Evolutionary conservation across 225 moss, liverwort and hornwort species (phyloP), one percentile per base, ranked within the genome.

Genomic region (Pseudisothecium myosuroides): DNA sequence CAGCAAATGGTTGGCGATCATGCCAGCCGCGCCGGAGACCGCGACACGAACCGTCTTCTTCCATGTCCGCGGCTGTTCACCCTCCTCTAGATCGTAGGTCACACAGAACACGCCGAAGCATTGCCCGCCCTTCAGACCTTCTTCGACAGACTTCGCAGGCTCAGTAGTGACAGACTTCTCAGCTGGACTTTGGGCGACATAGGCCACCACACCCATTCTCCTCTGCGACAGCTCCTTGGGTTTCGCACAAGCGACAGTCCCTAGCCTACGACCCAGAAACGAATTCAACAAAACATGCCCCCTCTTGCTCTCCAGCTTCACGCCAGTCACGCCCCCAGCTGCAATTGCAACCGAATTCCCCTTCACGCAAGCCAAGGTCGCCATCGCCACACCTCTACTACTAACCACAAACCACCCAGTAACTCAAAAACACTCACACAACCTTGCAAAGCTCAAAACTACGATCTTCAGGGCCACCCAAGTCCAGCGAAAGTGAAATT

Each of bases 91-190:
- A 79, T 98, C 97, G n/a, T 98, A 98, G 9, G 98, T 95, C 28
- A 98, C 96, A 65, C 98, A 98, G 87, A 97, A 98, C 86, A 98
- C 98, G 36, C 97, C 97, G 39, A 92, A 98, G 88, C 97, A 97
- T 83, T 97, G 74, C 22, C 68, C 89, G 12, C 80, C 55, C 77
- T 83, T 93, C 84, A 37, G 89, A 17, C 17, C 68, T 81, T 92
- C 92, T 20, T 84, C 90, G 1, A 90, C 89, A 34, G 87, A 43
- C 27, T 82, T 78, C 81, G 83, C 92, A 45, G 91, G 77, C 81
- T 92, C 93, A 26, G 77, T 86, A 26, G 77, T 86, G 39, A 88
- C 80, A 16, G 88, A 22, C 50, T 91, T 93, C 91, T 91, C 91
- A 28, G 90, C 72, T 22, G 93, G 85, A 27, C 76, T 90, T 4